A percentile compares a stretch with the other conserved stretches of the same genome.
Conservation (phyloP, 345 rosid genomes). For the Laguncularia racemosa region DNA sequence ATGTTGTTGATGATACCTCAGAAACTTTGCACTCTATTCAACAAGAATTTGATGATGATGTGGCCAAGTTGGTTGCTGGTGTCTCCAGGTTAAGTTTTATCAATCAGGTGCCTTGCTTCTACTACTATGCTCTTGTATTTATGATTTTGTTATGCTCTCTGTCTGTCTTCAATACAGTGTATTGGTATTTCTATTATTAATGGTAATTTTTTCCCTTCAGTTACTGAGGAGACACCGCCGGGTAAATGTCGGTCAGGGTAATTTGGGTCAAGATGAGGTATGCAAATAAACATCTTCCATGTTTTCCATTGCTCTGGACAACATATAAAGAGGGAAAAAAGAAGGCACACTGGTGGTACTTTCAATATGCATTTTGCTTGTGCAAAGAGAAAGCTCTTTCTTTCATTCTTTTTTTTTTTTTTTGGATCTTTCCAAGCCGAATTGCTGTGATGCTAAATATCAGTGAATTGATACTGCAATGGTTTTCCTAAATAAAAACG, state of each 20-base stretch:
- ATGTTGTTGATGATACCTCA: slow-evolving; percentile 50
- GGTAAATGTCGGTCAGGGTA: slow-evolving; percentile 42
- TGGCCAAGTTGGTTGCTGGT: slow-evolving; percentile 53
- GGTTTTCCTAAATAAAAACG: not conserved
- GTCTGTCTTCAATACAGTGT: not conserved
- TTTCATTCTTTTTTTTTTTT: not conserved
- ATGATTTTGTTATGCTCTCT: not conserved
- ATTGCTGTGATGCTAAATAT: too few relatives aligned
- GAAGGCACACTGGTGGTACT: not conserved
- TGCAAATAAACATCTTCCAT: not conserved
- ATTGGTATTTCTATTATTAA: not conserved
- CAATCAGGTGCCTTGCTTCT: slow-evolving; percentile 44
- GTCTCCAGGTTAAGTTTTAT: slow-evolving; percentile 62
- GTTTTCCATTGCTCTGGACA: not conserved
- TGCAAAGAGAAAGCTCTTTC: not conserved
- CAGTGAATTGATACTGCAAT: not conserved
- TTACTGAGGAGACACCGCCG: slow-evolving; percentile 61
- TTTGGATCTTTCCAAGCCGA: too few relatives aligned
- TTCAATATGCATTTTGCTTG: not conserved
- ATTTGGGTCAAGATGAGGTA: slow-evolving; percentile 56
- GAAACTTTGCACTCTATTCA: slow-evolving; percentile 38
- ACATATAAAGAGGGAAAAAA: not conserved
- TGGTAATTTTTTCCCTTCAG: slow-evolving; percentile 18
- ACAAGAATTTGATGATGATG: slow-evolving; percentile 61
- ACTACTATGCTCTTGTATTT: not conserved